Evolutionary conservation across 495 filamentous ascomycete genomes (phyloP).

Genomic region (Aspergillus conjunctus): DNA sequence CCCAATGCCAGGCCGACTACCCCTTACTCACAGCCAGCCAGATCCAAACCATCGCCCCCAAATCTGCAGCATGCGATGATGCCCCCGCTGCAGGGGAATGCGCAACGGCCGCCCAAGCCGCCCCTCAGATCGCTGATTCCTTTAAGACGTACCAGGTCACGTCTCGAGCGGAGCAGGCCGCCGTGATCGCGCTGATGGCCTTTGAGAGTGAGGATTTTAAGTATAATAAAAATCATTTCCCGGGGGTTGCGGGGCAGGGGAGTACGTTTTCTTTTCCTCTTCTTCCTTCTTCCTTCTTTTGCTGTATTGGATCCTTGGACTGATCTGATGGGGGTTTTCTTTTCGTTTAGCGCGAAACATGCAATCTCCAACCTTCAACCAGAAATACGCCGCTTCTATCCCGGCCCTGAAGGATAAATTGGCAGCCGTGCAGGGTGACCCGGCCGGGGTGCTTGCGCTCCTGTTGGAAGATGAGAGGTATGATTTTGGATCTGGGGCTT

Average conservation of each 20-base stretch:
- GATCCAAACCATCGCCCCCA: constrained; percentile 54
- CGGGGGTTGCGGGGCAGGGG: constrained; percentile 68
- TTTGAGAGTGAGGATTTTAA: constrained; percentile 70
- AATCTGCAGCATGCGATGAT: constrained; percentile 20
- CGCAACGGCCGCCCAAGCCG: constrained; percentile 64
- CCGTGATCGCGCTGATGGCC: constrained; percentile 62
- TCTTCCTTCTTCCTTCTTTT: constrained; percentile 7
- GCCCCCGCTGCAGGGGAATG: constrained; percentile 57
- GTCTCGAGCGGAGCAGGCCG: constrained; percentile 60
- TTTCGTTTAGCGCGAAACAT: constrained; percentile 62
- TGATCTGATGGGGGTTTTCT: constrained; percentile 2
- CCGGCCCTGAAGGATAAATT: constrained; percentile 47
- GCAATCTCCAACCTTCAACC: constrained; percentile 64
- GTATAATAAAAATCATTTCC: constrained; percentile 66
- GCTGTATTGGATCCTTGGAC: not conserved
- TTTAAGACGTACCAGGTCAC: constrained; percentile 60
- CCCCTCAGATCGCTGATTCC: constrained; percentile 54
- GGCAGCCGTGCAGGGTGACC: constrained; percentile 34
- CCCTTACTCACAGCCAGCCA: constrained; percentile 42
- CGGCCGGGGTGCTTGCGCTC: constrained; percentile 57
- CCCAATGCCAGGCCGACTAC: constrained; percentile 4
- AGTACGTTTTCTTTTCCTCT: constrained; percentile 46
- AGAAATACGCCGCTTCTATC: constrained; percentile 63
- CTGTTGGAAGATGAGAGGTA: constrained; percentile 58
- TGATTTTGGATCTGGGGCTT: constrained; percentile 74